These are phyloP conservation scores for Xylariales sp. DNA, from an alignment of 2,329 filamentous ascomycete species.

Conservation along the genomic window DNA sequence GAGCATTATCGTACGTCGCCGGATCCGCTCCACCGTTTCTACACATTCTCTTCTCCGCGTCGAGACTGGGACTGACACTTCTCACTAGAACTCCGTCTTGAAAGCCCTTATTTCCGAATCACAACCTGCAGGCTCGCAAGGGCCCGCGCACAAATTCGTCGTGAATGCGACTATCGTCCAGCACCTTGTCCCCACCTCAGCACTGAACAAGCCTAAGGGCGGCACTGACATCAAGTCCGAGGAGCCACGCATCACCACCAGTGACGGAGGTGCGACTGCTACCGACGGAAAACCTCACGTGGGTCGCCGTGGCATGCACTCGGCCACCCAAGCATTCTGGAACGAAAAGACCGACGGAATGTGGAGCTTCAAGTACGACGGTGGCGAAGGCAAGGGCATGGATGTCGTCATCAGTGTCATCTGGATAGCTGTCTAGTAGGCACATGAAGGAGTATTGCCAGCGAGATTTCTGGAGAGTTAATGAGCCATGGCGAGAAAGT, in stretches of 20 bases:
- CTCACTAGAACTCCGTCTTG: constrained; percentile 65
- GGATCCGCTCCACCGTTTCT: no score
- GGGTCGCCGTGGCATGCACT: constrained; percentile 87
- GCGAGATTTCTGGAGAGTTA: no score
- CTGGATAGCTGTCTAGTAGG: constrained; percentile 68
- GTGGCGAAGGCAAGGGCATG: constrained; percentile 61
- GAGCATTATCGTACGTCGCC: constrained; percentile 73
- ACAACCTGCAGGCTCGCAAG: constrained; percentile 49
- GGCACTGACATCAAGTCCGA: constrained; percentile 42
- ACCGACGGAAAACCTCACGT: constrained; percentile 67
- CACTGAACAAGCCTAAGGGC: constrained; percentile 55
- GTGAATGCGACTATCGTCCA: constrained; percentile 99
- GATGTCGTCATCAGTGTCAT: constrained; percentile 70
- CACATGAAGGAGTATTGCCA: no score
- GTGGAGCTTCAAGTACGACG: constrained; percentile 83
- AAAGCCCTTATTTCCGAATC: constrained; percentile 74
- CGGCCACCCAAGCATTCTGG: constrained; percentile 81
- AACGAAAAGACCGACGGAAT: constrained; percentile 87
- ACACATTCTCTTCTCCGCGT: no score
- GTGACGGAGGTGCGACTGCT: constrained; percentile 48
- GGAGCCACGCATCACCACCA: constrained; percentile 51
- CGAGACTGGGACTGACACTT: background rate
- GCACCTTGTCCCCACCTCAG: constrained; percentile 69
- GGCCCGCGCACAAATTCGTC: constrained; percentile 82
- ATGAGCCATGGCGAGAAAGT: no score